Percentiles rank a stretch among this genome's conserved stretches.
Evolutionary conservation across 2,329 filamentous ascomycete genomes (phyloP).

Genomic region (Fusarium proliferatum): DNA sequence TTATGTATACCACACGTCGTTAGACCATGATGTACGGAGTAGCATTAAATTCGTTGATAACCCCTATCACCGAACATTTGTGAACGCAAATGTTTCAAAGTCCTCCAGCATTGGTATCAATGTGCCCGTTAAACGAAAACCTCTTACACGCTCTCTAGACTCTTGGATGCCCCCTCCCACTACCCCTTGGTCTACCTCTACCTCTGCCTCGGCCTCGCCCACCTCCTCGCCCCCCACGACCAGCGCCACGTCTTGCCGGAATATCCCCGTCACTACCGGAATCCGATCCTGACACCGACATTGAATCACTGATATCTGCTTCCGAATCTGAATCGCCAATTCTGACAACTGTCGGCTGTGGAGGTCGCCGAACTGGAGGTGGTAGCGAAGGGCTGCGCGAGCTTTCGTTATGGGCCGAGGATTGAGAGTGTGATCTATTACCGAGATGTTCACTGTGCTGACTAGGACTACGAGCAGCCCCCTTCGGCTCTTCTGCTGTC

Average conservation of each 20-base stretch:
- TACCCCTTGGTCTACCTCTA: constrained; percentile 20
- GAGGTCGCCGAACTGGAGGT: not conserved
- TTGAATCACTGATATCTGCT: constrained; percentile 19
- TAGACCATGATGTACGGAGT: not conserved
- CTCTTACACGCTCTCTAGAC: not conserved
- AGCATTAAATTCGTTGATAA: not conserved
- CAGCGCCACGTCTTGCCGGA: constrained; percentile 35
- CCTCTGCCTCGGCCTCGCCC: constrained; percentile 36
- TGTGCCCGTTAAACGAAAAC: constrained; percentile 6
- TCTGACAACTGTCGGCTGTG: constrained; percentile 39
- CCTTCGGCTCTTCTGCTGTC: not conserved
- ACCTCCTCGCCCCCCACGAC: constrained; percentile 42
- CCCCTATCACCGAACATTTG: not conserved
- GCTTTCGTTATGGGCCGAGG: constrained; percentile 14
- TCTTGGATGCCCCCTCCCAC: constrained; percentile 25
- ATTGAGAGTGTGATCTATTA: not conserved
- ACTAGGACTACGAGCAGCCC: not conserved
- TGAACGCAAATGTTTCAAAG: constrained; percentile 1
- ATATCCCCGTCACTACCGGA: constrained; percentile 41
- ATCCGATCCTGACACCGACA: constrained; percentile 20
- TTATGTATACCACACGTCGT: not conserved
- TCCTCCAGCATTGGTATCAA: constrained; percentile 15
- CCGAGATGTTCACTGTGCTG: not conserved
- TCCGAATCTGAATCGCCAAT: constrained; percentile 43
- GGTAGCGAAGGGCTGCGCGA: constrained; percentile 32